phyloP scores from a whole-genome alignment of 352 stramenopile species.

The Pythium brachiatum region DNA sequence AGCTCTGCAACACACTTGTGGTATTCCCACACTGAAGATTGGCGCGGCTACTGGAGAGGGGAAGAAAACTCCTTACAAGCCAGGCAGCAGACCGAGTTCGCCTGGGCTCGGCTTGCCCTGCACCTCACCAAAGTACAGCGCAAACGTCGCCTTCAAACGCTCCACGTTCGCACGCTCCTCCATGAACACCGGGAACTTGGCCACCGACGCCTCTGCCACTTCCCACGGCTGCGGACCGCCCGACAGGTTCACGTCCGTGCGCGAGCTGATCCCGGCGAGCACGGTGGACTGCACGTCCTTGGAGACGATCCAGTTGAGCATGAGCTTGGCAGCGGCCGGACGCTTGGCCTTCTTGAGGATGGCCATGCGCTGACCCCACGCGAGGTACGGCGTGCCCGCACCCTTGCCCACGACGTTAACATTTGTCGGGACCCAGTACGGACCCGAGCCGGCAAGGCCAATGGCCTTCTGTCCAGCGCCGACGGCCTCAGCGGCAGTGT shows the following conservation, averaged over 20 bases:
- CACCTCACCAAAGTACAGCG: constrained; percentile 58
- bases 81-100: constrained; percentile 37
- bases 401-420: neutral
- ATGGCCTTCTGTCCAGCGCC: constrained; percentile 33
- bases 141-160: constrained; percentile 38
- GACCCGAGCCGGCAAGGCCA: constrained; percentile 17
- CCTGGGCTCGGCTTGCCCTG: constrained; percentile 39
- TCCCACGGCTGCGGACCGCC: constrained; percentile 27
- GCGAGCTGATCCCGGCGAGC: constrained; percentile 24
- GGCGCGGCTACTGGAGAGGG: too few relatives aligned
- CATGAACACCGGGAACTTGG: constrained; percentile 46
- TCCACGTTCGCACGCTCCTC: constrained; percentile 41
- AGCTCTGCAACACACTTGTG: too few relatives aligned
- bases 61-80: too few relatives aligned
- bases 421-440: neutral
- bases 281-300: constrained; percentile 34
- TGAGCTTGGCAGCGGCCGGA: constrained; percentile 46
- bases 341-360: constrained; percentile 64
- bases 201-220: constrained; percentile 30
- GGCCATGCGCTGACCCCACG: constrained; percentile 51
- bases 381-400: constrained; percentile 31
- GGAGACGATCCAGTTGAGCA: constrained; percentile 51
- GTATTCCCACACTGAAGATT: too few relatives aligned
- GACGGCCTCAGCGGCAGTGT: constrained; percentile 30
- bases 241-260: constrained; percentile 30